phyloP scores from a whole-genome alignment of 2,329 filamentous ascomycete species.

The Cercospora canescens region DNA sequence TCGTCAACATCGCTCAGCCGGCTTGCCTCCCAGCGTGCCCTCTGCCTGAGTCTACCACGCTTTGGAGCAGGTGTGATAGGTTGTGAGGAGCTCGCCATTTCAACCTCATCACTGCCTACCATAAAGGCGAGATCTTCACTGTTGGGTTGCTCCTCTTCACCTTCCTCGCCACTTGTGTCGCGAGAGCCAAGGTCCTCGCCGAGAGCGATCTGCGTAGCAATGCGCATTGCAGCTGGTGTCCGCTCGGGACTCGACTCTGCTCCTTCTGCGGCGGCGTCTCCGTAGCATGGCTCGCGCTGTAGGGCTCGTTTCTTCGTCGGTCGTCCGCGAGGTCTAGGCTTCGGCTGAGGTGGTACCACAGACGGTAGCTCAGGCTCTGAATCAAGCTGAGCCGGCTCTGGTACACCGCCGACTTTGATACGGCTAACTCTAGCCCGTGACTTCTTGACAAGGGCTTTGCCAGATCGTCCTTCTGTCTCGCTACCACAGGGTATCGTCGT shows the following conservation, averaged over 20 bases:
- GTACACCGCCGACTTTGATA: conserved; percentile 3
- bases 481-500: not conserved
- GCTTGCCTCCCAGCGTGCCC: not conserved
- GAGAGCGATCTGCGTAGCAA: conserved; percentile 33
- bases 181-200: conserved; percentile 44
- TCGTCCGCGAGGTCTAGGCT: conserved; percentile 20
- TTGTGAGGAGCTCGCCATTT: conserved; percentile 33
- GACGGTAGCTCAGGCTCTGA: conserved; percentile 15
- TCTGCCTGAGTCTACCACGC: conserved; percentile 23
- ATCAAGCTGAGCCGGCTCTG: conserved; percentile 6
- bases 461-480: conserved; percentile 1
- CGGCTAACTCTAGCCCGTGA: conserved; percentile 7
- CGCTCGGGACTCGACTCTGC: conserved; percentile 36
- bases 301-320: conserved; percentile 24
- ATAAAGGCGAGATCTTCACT: conserved; percentile 50
- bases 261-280: conserved; percentile 37
- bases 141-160: conserved; percentile 46
- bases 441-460: conserved; percentile 16
- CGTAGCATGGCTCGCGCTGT: conserved; percentile 25
- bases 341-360: not conserved
- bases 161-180: conserved; percentile 47
- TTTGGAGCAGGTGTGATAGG: conserved; percentile 15
- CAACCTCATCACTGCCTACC: conserved; percentile 43
- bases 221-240: conserved; percentile 36
- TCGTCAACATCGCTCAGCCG: conserved; percentile 19